Evolutionary conservation across 1,284 basidiomycete species (phyloP), one percentile per base, ranked within the genome.

Genomic region (Sparassis latifolia): DNA sequence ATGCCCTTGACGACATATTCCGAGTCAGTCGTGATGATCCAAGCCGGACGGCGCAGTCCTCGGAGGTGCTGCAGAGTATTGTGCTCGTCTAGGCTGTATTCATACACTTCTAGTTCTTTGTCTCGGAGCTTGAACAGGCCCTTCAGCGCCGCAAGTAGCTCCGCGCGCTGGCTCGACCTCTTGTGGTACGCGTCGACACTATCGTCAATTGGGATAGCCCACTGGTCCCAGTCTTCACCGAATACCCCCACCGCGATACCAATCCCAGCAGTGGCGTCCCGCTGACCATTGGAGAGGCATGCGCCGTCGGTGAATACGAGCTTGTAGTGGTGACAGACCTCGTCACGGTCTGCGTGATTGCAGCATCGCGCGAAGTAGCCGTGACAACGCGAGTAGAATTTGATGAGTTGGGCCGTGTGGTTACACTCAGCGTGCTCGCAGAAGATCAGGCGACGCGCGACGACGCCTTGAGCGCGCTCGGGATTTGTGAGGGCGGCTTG

Each of bases 1-100:
- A 69, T 66, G 2, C 68, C 71, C 44, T 57, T 57, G 12, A 68
- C 64, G 28, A 70, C 66, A 47, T 70, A 70, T 52, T 71, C 65
- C 2, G 66, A 70, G 52, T 71, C 68, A 4, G 66, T 61, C 12
- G 62, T 62, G 50, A 71, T 56, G 42, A 63, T 54, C 50, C 55
- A 52, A 20, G n/a, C 28, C 2, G 10, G 28, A 10, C 31, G 27
- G 29, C 10, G 29, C n/a, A 4, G 12, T 33, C 44, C 9, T 10
- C 10, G 9, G 12, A 45, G 5, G 5, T 33, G 30, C 10, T 45
- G 5, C 10, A 30, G 9, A 29, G 12, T 43, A 30, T 12, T 38
- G 37, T 7, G 41, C 41, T 28, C 9, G 9, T n/a, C 37, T 38
- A n/a, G 20, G 20, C 20, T 38, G 37, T n/a, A 38, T n/a, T 9